Evolutionary conservation across 345 rosid genomes (phyloP), one percentile per base, ranked within the genome.

Genomic region (Isatis tinctoria): DNA sequence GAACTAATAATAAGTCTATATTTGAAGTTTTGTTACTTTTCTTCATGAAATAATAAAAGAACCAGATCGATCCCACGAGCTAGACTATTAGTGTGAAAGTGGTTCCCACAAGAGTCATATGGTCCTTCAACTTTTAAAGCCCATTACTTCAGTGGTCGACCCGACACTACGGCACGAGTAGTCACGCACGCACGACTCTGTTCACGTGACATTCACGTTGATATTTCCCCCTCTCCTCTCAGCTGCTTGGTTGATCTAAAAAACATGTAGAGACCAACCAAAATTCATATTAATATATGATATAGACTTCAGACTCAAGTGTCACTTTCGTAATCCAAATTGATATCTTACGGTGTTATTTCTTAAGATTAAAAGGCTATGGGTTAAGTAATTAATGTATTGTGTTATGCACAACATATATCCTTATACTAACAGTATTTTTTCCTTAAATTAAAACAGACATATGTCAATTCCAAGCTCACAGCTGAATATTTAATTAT

Each of bases 81-180:
- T 33, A 65, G 24, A 54, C 57, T n/a, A 54, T 14, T 17, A 54
- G 37, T 32, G 70, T 73, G 35, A 41, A 43, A 73, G 65, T 74
- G 66, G 72, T 74, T 74, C 78, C 78, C 78, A 74, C 72, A 74
- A 58, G 22, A 39, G 49, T 54, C 26, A 45, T 57, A 69, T 75
- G 79, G 79, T 75, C 74, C 74, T 41, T 41, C 48, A 43, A 68
- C 63, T 35, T 68, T 75, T 60, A 68, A 52, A 43, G 64, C 64
- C 79, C 69, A 60, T 51, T 60, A 68, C 69, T 75, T 68, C 69
- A 52, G 79, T 75, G 79, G 79, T 75, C 79, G 79, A 68, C 79
- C 79, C 79, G 79, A 75, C 79, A 75, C n/a, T 24, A 41, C 14
- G 69, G 64, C 79, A 75, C 74, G 74, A 75, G 74, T 75, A 75